phyloP scores from a whole-genome alignment of 1,284 basidiomycete genomes.

The Farysia itapuensis region DNA sequence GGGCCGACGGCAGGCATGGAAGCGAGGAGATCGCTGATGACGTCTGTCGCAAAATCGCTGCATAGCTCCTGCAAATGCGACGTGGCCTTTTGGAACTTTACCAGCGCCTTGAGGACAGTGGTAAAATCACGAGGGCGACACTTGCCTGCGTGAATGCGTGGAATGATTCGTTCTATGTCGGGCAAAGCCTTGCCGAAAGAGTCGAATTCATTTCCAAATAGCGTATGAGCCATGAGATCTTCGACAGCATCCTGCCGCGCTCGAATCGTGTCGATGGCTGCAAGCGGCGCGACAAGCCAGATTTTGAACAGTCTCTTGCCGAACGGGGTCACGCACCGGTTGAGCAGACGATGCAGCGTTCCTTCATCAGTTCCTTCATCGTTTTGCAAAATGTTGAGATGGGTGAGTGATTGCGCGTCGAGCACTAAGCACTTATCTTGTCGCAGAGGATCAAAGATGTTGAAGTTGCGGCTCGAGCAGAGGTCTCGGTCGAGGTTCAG shows the following conservation, averaged over 20 bases:
- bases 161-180: slow-evolving; percentile 56
- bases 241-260: slow-evolving; percentile 56
- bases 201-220: slow-evolving; percentile 48
- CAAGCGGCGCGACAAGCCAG: slow-evolving; percentile 56
- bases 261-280: slow-evolving; percentile 39
- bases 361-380: slow-evolving; percentile 56
- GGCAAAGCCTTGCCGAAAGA: slow-evolving; percentile 48
- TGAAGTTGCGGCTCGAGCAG: slow-evolving; percentile 56
- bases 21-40: slow-evolving; percentile 29
- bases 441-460: slow-evolving; percentile 49
- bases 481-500: slow-evolving; percentile 57
- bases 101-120: slow-evolving; percentile 46
- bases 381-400: slow-evolving; percentile 57
- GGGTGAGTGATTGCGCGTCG: slow-evolving; percentile 57
- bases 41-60: slow-evolving; percentile 24
- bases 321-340: slow-evolving; percentile 57
- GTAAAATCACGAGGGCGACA: slow-evolving; percentile 56
- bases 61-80: slow-evolving; percentile 15
- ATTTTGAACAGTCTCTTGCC: slow-evolving; percentile 58
- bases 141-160: slow-evolving; percentile 55
- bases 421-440: slow-evolving; percentile 47
- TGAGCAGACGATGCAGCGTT: slow-evolving; percentile 55
- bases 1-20: slow-evolving; percentile 47
- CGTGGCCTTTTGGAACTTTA: slow-evolving; percentile 29
- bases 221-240: slow-evolving; percentile 39